phyloP scores from a whole-genome alignment of 2,329 filamentous ascomycete genomes.

The Cladosporium sp. region DNA sequence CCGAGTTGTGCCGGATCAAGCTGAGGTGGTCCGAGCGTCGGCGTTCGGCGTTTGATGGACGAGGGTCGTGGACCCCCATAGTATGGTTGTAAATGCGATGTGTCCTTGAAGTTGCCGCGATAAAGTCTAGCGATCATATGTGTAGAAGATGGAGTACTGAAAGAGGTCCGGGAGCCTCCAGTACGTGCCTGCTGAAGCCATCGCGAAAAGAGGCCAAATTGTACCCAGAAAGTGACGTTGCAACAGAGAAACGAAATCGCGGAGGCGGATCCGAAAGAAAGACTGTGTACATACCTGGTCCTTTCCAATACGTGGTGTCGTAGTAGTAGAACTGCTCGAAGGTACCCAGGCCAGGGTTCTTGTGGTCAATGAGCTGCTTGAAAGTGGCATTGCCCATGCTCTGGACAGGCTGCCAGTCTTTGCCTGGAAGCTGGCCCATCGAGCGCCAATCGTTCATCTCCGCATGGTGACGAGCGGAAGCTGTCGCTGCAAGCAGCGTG shows the following conservation, averaged over 20 bases:
- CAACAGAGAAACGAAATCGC: too few relatives aligned
- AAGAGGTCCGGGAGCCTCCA: too few relatives aligned
- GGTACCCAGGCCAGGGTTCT: conserved; percentile 51
- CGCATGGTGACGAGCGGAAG: background rate
- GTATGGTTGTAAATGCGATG: too few relatives aligned
- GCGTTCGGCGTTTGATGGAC: too few relatives aligned
- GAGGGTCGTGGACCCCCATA: too few relatives aligned
- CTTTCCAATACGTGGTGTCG: conserved; percentile 49
- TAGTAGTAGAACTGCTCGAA: conserved; percentile 55
- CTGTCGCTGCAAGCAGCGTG: background rate
- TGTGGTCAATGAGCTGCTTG: conserved; percentile 57
- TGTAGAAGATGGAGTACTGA: too few relatives aligned
- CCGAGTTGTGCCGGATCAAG: background rate
- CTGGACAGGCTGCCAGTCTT: conserved; percentile 1
- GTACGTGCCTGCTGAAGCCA: too few relatives aligned
- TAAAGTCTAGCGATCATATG: too few relatives aligned
- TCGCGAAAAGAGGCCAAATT: too few relatives aligned
- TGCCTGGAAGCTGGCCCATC: conserved; percentile 6
- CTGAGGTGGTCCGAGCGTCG: background rate
- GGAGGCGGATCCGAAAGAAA: background rate
- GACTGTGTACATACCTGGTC: conserved; percentile 31
- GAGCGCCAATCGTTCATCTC: conserved; percentile 8
- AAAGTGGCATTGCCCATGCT: conserved; percentile 37
- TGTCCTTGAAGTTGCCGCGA: too few relatives aligned
- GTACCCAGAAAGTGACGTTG: too few relatives aligned